phyloP scores from a whole-genome alignment of 225 moss, liverwort and hornwort genomes.

The Pseudisothecium myosuroides region DNA sequence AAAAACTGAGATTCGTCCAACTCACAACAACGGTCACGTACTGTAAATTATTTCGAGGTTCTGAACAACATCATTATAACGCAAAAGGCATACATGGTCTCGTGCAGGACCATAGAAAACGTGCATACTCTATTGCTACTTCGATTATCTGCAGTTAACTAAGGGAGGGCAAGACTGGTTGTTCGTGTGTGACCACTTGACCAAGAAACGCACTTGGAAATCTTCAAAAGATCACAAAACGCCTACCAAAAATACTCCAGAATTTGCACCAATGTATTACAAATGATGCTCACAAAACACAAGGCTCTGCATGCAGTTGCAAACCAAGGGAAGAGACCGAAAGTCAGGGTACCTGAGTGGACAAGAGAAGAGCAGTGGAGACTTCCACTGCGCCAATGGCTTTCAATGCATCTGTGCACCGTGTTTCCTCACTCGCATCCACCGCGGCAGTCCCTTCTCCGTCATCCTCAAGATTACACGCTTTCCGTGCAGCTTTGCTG shows the following conservation, averaged over 20 bases:
- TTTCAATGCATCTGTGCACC: constrained; percentile 69
- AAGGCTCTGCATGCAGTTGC: background rate
- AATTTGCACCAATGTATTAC: background rate
- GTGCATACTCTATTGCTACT: background rate
- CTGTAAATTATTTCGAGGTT: background rate
- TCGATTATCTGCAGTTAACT: background rate
- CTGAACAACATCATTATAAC: background rate
- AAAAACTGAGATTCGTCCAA: background rate
- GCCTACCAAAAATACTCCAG: background rate
- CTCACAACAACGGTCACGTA: background rate
- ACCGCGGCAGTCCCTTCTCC: background rate
- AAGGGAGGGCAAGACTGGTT: background rate
- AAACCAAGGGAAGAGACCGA: background rate
- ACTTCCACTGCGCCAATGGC: constrained; percentile 46
- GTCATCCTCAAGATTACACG: constrained; percentile 6
- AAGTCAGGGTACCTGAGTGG: constrained; percentile 49
- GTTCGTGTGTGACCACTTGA: background rate
- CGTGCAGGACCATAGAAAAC: background rate
- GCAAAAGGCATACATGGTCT: background rate
- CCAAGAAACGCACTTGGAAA: background rate
- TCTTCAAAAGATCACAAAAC: background rate
- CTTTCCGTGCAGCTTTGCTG: constrained; percentile 58
- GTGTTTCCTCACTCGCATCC: constrained; percentile 39
- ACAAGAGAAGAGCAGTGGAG: constrained; percentile 64
- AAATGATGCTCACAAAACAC: background rate